Evolutionary conservation across 2,329 filamentous ascomycete species (phyloP).

Genomic region (Ascosphaera acerosa): DNA sequence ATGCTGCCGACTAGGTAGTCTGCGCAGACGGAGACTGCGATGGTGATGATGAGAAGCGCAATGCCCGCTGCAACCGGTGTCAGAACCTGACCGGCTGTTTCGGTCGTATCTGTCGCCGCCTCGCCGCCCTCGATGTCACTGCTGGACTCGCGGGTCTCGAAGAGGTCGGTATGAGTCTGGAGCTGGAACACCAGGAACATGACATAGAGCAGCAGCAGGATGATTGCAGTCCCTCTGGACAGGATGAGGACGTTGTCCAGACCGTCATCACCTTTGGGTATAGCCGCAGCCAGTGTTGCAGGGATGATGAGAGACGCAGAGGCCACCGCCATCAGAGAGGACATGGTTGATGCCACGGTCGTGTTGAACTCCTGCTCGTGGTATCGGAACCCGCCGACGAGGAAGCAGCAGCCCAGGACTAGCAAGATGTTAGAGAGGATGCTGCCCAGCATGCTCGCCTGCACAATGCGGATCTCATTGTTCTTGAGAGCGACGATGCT

Average conservation of each 20-base stretch:
- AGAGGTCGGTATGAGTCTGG: slow-evolving; percentile 45
- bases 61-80: slow-evolving; percentile 36
- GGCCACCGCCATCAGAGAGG: slow-evolving; percentile 47
- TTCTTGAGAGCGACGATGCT: slow-evolving; percentile 74
- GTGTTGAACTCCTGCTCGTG: slow-evolving; percentile 37
- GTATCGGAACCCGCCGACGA: slow-evolving; percentile 45
- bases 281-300: slow-evolving; percentile 44
- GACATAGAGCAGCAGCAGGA: slow-evolving; percentile 48
- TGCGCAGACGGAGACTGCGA: slow-evolving; percentile 47
- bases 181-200: slow-evolving; percentile 60
- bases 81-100: slow-evolving; percentile 27
- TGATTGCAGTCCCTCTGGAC: slow-evolving; percentile 51
- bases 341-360: slow-evolving; percentile 27
- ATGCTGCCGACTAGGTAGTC: slow-evolving; percentile 58
- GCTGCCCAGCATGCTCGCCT: slow-evolving; percentile 88
- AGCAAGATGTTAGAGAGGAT: slow-evolving; percentile 87
- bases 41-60: slow-evolving; percentile 43
- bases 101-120: slow-evolving; percentile 13
- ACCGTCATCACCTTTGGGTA: slow-evolving; percentile 13
- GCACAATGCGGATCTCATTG: slow-evolving; percentile 82
- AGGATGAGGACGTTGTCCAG: slow-evolving; percentile 39
- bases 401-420: slow-evolving; percentile 58
- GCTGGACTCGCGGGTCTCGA: slow-evolving; percentile 23
- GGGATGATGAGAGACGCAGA: slow-evolving; percentile 59
- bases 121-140: slow-evolving; percentile 4